Conservation (phyloP, 1,284 basidiomycete species). For the Tremellales sp. region DNA sequence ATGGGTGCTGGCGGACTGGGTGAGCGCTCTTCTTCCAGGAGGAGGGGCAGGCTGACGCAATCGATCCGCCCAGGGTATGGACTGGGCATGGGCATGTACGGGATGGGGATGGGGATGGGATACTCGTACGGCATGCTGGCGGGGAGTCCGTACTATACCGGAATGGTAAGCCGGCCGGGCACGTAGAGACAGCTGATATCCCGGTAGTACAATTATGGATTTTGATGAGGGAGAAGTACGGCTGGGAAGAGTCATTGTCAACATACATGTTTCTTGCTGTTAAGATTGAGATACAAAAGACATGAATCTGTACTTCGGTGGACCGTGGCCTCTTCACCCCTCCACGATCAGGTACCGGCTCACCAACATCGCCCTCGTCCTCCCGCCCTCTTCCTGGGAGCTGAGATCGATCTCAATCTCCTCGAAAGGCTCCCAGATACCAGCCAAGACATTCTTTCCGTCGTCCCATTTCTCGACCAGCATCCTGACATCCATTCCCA, state of each 20-base stretch:
- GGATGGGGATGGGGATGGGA: slow-evolving; percentile 20
- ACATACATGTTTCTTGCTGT: slow-evolving; percentile 5
- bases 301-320: too few species aligned
- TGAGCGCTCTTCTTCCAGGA: slow-evolving; percentile 9
- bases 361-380: slow-evolving; percentile 20
- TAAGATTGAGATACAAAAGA: not conserved
- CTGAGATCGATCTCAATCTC: not conserved
- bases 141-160: slow-evolving; percentile 32
- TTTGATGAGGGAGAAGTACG: not conserved
- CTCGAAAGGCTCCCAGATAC: slow-evolving; percentile 21
- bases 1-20: slow-evolving; percentile 31
- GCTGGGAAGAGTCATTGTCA: too few species aligned
- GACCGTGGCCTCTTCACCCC: too few species aligned
- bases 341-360: slow-evolving; percentile 38
- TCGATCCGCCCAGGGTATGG: slow-evolving; percentile 9
- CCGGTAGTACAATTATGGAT: slow-evolving; percentile 12
- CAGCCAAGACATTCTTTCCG: slow-evolving; percentile 20
- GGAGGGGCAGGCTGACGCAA: not conserved
- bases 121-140: slow-evolving; percentile 35
- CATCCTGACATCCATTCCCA: slow-evolving; percentile 29
- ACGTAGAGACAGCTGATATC: not conserved
- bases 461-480: slow-evolving; percentile 10
- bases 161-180: slow-evolving; percentile 24
- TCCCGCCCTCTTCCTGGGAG: not conserved
- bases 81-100: slow-evolving; percentile 21